Evolutionary conservation across 495 filamentous ascomycete species (phyloP).

Genomic region (Aspergillus leporis): DNA sequence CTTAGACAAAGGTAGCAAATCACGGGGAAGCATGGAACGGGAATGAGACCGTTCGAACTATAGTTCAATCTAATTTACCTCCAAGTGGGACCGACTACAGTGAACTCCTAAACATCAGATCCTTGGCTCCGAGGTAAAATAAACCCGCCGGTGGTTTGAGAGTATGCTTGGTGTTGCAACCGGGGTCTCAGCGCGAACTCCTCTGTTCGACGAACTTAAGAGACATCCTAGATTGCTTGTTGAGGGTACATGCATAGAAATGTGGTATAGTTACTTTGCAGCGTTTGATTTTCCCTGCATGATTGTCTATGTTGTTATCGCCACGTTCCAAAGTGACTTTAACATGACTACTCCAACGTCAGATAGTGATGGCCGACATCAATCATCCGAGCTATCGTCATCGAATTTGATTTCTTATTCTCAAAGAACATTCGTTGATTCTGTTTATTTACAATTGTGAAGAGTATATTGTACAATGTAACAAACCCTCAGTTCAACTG

Average conservation of each 20-base stretch:
- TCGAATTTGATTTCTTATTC: neutral
- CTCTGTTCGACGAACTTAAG: neutral
- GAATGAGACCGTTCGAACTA: slow-evolving; percentile 10
- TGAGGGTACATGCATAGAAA: neutral
- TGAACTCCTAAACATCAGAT: slow-evolving; percentile 3
- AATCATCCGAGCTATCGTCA: neutral
- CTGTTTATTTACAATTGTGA: neutral
- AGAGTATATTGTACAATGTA: slow-evolving; percentile 4
- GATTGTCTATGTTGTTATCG: neutral
- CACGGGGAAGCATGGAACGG: neutral
- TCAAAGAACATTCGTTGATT: neutral
- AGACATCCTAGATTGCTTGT: neutral
- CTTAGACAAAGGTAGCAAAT: slow-evolving; percentile 1
- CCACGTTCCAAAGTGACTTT: neutral
- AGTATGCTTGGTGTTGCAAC: neutral
- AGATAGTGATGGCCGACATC: neutral
- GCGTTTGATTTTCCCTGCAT: neutral
- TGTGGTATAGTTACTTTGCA: neutral
- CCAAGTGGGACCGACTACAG: slow-evolving; percentile 3
- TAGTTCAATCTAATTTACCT: neutral
- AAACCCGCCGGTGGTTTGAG: slow-evolving; percentile 8
- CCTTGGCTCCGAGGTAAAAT: neutral
- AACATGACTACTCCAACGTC: neutral
- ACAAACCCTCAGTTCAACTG: slow-evolving; percentile 3
- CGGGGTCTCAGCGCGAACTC: slow-evolving; percentile 3